phyloP scores from a whole-genome alignment of 768 basidiomycete species.

The Leccinum olivaceopallidum region DNA sequence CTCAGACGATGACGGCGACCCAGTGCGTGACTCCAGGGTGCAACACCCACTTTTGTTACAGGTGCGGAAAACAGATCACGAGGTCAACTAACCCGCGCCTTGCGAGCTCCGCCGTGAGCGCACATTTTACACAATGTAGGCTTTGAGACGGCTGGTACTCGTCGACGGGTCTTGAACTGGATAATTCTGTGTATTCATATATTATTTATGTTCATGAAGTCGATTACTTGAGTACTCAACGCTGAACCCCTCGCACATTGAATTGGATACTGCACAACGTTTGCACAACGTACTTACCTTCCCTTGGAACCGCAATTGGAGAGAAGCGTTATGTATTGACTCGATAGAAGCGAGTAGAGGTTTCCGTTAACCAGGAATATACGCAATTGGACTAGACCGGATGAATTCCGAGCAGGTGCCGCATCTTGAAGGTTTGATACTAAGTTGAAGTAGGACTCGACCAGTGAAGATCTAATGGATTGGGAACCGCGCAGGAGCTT shows the following conservation, averaged over 20 bases:
- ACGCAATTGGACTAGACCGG: too few relatives aligned
- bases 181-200: background rate
- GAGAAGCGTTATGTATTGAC: background rate
- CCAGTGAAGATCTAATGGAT: too few relatives aligned
- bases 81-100: slow-evolving; percentile 33
- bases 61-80: slow-evolving; percentile 49
- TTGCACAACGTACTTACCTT: background rate
- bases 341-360: background rate
- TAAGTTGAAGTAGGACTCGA: too few relatives aligned
- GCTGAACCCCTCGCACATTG: background rate
- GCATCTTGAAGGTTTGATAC: too few relatives aligned
- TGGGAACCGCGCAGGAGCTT: too few relatives aligned
- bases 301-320: background rate
- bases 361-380: background rate
- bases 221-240: background rate
- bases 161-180: background rate
- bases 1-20: too few relatives aligned
- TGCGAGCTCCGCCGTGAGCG: slow-evolving; percentile 31
- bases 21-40: slow-evolving; percentile 56
- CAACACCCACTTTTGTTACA: slow-evolving; percentile 57
- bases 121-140: slow-evolving; percentile 36
- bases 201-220: background rate
- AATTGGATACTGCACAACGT: background rate
- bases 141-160: slow-evolving; percentile 10
- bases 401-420: too few relatives aligned